Evolutionary conservation across 345 rosid species (phyloP), one percentile per base, ranked within the genome.

Genomic region (Mercurialis annua): DNA sequence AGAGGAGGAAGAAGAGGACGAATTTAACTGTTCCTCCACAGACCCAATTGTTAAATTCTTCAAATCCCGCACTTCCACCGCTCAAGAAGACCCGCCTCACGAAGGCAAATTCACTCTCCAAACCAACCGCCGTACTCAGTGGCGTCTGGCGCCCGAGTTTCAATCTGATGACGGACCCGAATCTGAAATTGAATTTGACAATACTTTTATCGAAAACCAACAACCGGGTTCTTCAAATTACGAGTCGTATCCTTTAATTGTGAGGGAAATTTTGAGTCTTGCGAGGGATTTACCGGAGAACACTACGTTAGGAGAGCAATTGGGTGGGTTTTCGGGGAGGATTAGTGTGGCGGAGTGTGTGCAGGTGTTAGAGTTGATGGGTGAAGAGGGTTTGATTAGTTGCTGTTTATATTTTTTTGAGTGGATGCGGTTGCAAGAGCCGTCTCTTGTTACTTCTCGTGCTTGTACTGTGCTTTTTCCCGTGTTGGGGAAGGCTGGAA

Each of bases 341-440:
- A 16, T 93, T 27, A 79, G 72, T 14, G 74, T 52, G 1, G 70
- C 52, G 40, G 85, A 84, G 70, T 81, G 97, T 79, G 77, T 85
- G 73, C 74, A 83, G 54, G 77, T 85, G 34, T 71, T 93, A 78
- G 68, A 66, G n/a, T 40, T 83, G 73, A 75, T 93, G 90, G 88
- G 82, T 0, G 77, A 79, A 27, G 78, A 82, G 62, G 89, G 92
- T 48, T 69, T 85, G 69, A 23, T 82, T 27, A 77, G 47, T 60
- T 42, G 80, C 31, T 85, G 90, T 66, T 70, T 92, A 66, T 82
- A 92, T 73, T 84, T 92, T 66, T 85, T 77, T 20, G 97, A 92
- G 70, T 92, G 98, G 97, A 90, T 92, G 98, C 63, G 78, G 62
- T 69, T 84, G 69, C 98, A 87, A 68, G 89, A 78, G 29, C 98